Base-by-base conservation (phyloP, 2,329 filamentous ascomycete genomes). In the Fusarium sarcochroum region DNA sequence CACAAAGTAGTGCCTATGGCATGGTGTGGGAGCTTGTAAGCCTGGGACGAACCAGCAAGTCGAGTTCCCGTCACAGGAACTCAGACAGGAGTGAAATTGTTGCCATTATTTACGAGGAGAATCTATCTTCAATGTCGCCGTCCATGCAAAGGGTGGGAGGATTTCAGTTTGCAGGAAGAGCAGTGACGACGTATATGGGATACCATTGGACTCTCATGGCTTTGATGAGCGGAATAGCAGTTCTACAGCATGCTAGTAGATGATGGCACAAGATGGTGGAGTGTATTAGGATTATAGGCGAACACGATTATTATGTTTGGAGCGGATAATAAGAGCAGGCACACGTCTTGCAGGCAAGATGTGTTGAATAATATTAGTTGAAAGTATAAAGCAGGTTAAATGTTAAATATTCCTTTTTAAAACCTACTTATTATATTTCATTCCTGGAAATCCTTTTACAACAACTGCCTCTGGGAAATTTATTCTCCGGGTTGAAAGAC, bases 11-110 rank as follows among this genome's bases (percentile, higher is more conserved):
- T 9, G 20, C 46, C 13, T 63, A 58, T 2, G 44, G 18, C 2
- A 41, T 30, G 21, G 58, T 60, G 1, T 72, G 69, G 69, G 63
- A 72, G 13, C 69, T 72, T 0, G 34, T 63, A 2, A 66, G 63
- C 0, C 27, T 70, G 0, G 59, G 69, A 2, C 35, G 40, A 1
- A 34, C 10, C 6, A 51, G 45, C 20, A 55, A 18, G 3, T 44
- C 69, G 0, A 14, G 50, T 3, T 63, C 59, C 1, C 21, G 7
- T n/a, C 57, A 52, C 2, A 38, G 55, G 11, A 53, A 53, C 13
- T 40, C 48, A 5, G 27, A 13, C 27, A 30, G 10, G 10, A 5
- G 27, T 1, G 69, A 71, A 6, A 21, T 66, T 11, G 62, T 71
- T 25, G 69, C 68, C 0, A 56, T 65, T 18, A 27, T 69, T 10